These are phyloP conservation scores for Gnaphalium uliginosum DNA, from an alignment of 129 eudicot species.

Conservation along the genomic window DNA sequence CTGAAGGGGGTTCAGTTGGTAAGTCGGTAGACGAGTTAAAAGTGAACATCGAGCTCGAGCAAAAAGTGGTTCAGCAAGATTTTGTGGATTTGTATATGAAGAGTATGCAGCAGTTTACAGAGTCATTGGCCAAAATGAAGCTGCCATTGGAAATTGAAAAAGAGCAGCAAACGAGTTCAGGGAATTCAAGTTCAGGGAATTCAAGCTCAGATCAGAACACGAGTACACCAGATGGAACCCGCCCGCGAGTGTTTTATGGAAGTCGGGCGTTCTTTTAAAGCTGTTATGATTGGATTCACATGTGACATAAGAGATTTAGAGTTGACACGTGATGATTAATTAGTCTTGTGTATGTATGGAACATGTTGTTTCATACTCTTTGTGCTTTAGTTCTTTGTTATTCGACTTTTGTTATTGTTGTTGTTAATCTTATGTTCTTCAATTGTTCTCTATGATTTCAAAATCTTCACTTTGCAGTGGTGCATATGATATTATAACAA, in stretches of 20 bases:
- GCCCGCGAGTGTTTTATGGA: constrained; percentile 94
- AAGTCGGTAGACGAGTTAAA: constrained; percentile 38
- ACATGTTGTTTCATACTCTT: constrained; percentile 25
- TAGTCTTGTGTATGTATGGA: constrained; percentile 30
- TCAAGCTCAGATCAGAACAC: constrained; percentile 72
- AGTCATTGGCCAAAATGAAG: constrained; percentile 96
- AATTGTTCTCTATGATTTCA: constrained; percentile 20
- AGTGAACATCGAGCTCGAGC: constrained; percentile 59
- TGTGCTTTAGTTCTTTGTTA: constrained; percentile 21
- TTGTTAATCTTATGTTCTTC: constrained; percentile 18
- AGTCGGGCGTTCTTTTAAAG: constrained; percentile 96
- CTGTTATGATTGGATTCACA: not conserved
- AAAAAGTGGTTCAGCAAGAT: constrained; percentile 88
- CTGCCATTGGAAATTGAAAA: constrained; percentile 77
- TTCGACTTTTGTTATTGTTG: constrained; percentile 26
- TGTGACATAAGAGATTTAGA: constrained; percentile 25
- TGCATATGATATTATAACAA: not conserved
- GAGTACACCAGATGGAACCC: constrained; percentile 55
- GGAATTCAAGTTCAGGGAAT: constrained; percentile 74
- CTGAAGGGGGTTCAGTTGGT: constrained; percentile 13
- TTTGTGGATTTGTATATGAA: constrained; percentile 96
- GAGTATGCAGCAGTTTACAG: constrained; percentile 99
- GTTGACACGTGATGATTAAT: not conserved
- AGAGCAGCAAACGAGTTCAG: constrained; percentile 75
- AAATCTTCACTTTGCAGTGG: not conserved